Base-by-base conservation (phyloP, 1,284 basidiomycete genomes). In the Sanghuangporus baumii region DNA sequence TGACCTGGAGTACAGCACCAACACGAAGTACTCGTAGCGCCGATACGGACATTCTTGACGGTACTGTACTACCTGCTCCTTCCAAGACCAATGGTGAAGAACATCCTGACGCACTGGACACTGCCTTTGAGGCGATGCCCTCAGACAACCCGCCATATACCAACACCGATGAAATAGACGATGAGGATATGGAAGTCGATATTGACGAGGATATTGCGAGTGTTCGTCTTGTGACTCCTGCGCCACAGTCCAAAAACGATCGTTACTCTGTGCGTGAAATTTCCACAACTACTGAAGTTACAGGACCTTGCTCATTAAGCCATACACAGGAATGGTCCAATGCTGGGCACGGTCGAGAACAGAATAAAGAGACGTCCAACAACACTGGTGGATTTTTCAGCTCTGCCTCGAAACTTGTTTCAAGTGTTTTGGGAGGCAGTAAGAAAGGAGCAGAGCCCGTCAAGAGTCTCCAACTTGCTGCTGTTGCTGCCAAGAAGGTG, bases 401-500 rank as follows among this genome's bases (percentile, higher is more conserved):
- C 40, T 85, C 88, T 65, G 87, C 88, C 8, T 81, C 82, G 18
- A 89, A 85, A 69, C 73, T 89, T 23, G 76, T 88, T 55, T 84
- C 76, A 62, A 88, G 76, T 63, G 80, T 89, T 65, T 74, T 89
- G 57, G 84, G 88, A 9, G 81, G 80, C 6, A 78, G 78, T 65
- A 91, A 87, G 75, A 91, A 89, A 71, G 75, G 70, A 38, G 89
- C 88, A 68, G 89, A 91, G 67, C 78, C 75, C 0, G 84, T 93
- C 58, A 95, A 94, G 78, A 93, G 90, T 60, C 72, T 95, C 20
- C 89, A 93, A 70, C 82, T 88, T 64, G 93, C 93, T 16, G 89
- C 89, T 0, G 84, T 84, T 16, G 91, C 86, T 5, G 91, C 91
- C 1, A 94, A 91, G 78, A 94, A 89, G 87, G 93, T 94, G 40